Evolutionary conservation across 768 basidiomycete species (phyloP), one percentile per base, ranked within the genome.

Genomic region (Russula griseocarnosa): DNA sequence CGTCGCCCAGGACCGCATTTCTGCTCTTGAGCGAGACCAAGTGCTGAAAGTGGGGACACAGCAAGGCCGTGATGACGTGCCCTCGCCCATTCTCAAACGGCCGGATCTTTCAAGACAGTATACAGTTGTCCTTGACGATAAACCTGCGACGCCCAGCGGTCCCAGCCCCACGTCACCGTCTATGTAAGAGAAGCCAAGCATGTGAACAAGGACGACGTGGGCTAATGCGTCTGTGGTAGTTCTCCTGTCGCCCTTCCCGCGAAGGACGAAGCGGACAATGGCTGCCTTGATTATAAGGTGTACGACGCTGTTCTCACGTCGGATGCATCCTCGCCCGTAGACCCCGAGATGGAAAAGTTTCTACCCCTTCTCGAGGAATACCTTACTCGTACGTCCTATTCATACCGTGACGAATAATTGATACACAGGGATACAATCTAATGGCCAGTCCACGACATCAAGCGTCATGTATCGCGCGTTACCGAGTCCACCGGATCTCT

Each of bases 341-440:
- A 86, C 67, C 70, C 78, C 5, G 88, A 91, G 68, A 83, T 92
- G 77, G 89, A 86, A 60, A 89, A 88, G 60, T 91, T 92, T 70
- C 63, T 89, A 51, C 86, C 90, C 0, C 78, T 92, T 78, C 74
- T 92, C n/a, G 82, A 84, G 62, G 87, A 90, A 65, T 92, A 92
- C 73, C 79, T 85, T 57, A 85, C 75, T 65, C 66, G 90, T 89
- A 26, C 59, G 63, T 56, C 2, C 14, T 1, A 44, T 20, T 18
- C n/a, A 14, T 26, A 26, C 18, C 3, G 26, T 16, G 22, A 8
- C 14, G 22, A 16, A 10, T 22, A 14, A 36, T 7, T 9, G 24
- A 47, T 5, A 42, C 24, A 13, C 50, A 32, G 34, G 16, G 32
- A 54, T 49, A 3, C 16, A 16, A 55, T 30, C 36, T 24, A 18